phyloP scores from a whole-genome alignment of 73 alveolate species.

The Paramecium sexaurelia region DNA sequence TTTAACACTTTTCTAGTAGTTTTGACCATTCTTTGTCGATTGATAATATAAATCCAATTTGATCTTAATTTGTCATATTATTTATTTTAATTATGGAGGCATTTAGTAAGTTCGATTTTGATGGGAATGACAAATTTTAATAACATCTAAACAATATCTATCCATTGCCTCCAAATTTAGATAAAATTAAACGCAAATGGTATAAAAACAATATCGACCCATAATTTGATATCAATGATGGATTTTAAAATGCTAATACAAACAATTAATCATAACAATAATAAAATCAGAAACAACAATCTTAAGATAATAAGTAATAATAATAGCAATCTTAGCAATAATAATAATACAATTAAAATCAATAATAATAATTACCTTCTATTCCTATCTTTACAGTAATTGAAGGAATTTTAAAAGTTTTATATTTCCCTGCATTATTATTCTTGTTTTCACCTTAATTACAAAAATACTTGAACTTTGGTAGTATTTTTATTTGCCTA shows the following conservation, averaged over 20 bases:
- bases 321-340: not conserved
- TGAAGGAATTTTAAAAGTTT: conserved; percentile 17
- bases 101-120: conserved; percentile 44
- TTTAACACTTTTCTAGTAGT: not conserved
- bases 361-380: not conserved
- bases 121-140: not conserved
- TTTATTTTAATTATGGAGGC: conserved; percentile 46
- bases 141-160: not conserved
- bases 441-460: not conserved
- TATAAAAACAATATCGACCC: conserved; percentile 38
- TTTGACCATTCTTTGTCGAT: conserved; percentile 4
- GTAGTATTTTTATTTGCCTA: not conserved
- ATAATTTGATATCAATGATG: not conserved
- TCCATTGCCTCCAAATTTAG: conserved; percentile 19
- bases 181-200: conserved; percentile 37
- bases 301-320: not conserved
- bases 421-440: conserved; percentile 23
- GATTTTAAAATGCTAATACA: not conserved
- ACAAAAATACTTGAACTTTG: not conserved
- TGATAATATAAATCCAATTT: conserved; percentile 26
- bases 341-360: not conserved
- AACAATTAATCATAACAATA: not conserved
- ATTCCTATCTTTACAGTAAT: not conserved
- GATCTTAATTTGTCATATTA: conserved; percentile 28
- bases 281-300: not conserved